A percentile compares a stretch with the other conserved stretches of the same genome.
Conservation (phyloP, 129 eudicot genomes). For the Tagetes erecta region DNA sequence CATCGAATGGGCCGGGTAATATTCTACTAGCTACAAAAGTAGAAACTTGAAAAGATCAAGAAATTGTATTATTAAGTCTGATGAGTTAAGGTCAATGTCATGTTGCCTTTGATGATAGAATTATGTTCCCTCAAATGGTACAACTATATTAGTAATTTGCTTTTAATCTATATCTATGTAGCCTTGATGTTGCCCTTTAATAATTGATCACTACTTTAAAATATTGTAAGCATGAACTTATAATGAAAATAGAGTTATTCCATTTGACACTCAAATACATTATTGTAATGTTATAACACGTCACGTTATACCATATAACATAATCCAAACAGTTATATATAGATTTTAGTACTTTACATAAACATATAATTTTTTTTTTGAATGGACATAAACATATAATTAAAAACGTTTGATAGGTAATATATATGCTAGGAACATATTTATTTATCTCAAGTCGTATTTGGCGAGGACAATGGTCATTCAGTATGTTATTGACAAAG, state of each 20-base stretch:
- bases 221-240: background rate
- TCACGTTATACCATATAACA: background rate
- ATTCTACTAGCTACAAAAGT: slow-evolving; percentile 26
- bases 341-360: too few species aligned
- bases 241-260: background rate
- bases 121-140: background rate
- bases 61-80: too few species aligned
- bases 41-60: slow-evolving; percentile 24
- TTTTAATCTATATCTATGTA: background rate
- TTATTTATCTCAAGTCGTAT: too few species aligned
- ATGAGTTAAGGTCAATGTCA: slow-evolving; percentile 14
- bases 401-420: too few species aligned
- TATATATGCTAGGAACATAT: too few species aligned
- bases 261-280: background rate
- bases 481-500: too few species aligned
- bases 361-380: too few species aligned
- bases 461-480: too few species aligned
- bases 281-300: background rate
- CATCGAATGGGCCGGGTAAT: background rate
- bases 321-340: too few species aligned
- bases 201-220: background rate
- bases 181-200: background rate
- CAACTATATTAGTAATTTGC: background rate
- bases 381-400: too few species aligned
- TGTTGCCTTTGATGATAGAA: background rate